phyloP scores from a whole-genome alignment of 306 rosid species.

The Rosa persica region DNA sequence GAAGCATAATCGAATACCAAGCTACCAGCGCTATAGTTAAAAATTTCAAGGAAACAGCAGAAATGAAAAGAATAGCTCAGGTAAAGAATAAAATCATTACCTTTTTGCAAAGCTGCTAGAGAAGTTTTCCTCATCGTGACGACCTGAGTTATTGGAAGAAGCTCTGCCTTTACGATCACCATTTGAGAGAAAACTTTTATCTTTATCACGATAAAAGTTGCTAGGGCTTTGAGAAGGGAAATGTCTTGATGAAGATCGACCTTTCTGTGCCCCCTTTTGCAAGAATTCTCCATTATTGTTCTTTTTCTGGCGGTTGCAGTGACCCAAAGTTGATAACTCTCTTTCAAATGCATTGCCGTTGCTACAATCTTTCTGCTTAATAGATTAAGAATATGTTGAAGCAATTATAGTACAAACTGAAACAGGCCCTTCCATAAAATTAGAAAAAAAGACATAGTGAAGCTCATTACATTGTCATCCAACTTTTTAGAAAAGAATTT shows the following conservation, averaged over 20 bases:
- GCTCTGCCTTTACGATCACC: constrained; percentile 36
- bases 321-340: constrained; percentile 50
- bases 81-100: constrained; percentile 34
- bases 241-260: constrained; percentile 43
- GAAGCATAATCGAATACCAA: background rate
- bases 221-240: constrained; percentile 30
- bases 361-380: constrained; percentile 49
- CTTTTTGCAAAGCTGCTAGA: constrained; percentile 29
- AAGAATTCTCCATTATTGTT: constrained; percentile 31
- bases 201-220: constrained; percentile 24
- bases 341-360: constrained; percentile 34
- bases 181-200: constrained; percentile 26
- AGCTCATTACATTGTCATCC: constrained; percentile 54
- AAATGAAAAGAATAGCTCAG: background rate
- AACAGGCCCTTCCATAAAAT: constrained; percentile 21
- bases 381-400: constrained; percentile 25
- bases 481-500: constrained; percentile 47
- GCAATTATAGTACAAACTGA: constrained; percentile 21
- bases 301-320: constrained; percentile 33
- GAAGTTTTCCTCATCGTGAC: constrained; percentile 20
- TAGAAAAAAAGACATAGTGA: constrained; percentile 19
- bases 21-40: background rate
- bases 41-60: background rate
- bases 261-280: constrained; percentile 36
- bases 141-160: constrained; percentile 28